Evolutionary conservation across 441 rosid species (phyloP).

Genomic region (Biscutella laevigata): DNA sequence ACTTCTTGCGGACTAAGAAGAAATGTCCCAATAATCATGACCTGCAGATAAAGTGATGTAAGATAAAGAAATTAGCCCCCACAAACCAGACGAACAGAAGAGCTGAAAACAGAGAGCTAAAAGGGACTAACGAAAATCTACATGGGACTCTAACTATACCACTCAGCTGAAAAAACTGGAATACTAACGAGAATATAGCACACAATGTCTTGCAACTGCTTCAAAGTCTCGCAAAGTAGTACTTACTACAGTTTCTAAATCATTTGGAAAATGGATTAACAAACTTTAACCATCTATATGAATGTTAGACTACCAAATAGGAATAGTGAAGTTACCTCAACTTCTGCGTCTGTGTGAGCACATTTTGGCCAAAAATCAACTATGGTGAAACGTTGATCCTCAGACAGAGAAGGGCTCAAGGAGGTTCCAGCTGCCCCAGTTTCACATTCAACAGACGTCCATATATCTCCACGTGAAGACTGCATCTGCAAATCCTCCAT

Average conservation of each 20-base stretch:
- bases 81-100: not conserved
- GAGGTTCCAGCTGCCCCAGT: slow-evolving; percentile 46
- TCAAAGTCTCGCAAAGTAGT: not conserved
- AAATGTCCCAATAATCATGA: slow-evolving; percentile 66
- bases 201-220: not conserved
- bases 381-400: slow-evolving; percentile 80
- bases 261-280: not conserved
- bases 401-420: slow-evolving; percentile 79
- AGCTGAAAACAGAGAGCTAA: not conserved
- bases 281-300: not conserved
- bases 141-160: too few species aligned
- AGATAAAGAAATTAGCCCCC: not conserved
- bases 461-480: slow-evolving; percentile 50
- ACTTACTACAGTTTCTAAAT: too few species aligned
- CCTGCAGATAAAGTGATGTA: slow-evolving; percentile 34
- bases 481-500: slow-evolving; percentile 69
- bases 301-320: not conserved
- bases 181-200: too few species aligned
- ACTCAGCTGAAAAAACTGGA: not conserved
- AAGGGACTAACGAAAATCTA: too few species aligned
- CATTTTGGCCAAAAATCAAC: slow-evolving; percentile 73
- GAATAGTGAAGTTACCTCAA: slow-evolving; percentile 46
- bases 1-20: slow-evolving; percentile 52
- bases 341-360: slow-evolving; percentile 54
- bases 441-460: slow-evolving; percentile 70